phyloP scores from a whole-genome alignment of 148 eudicot genomes.

The Spergularia marina region DNA sequence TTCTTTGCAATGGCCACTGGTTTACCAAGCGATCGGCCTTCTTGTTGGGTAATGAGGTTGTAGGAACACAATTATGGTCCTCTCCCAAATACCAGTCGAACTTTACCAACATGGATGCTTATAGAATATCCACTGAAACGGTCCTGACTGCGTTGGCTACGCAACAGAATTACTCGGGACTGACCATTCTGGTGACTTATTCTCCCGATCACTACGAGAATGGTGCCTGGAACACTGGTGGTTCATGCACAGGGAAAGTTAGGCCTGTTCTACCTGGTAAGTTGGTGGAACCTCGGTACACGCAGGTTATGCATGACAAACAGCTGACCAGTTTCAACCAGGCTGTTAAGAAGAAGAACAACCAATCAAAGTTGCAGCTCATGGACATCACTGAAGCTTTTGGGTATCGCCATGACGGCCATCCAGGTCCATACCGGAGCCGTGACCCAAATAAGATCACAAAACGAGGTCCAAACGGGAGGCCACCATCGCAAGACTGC shows the following conservation, averaged over 20 bases:
- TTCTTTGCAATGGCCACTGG: slow-evolving; percentile 90
- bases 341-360: slow-evolving; percentile 45
- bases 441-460: slow-evolving; percentile 60
- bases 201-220: slow-evolving; percentile 95
- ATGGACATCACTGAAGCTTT: slow-evolving; percentile 79
- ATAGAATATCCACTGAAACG: slow-evolving; percentile 66
- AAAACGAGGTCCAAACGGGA: slow-evolving; percentile 61
- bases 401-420: slow-evolving; percentile 80
- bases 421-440: slow-evolving; percentile 80
- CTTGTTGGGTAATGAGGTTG: slow-evolving; percentile 59
- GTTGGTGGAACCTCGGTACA: slow-evolving; percentile 60
- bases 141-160: slow-evolving; percentile 55
- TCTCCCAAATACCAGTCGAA: slow-evolving; percentile 47
- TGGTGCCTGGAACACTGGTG: slow-evolving; percentile 92
- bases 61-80: slow-evolving; percentile 81
- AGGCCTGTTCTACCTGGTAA: slow-evolving; percentile 55
- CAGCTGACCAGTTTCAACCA: slow-evolving; percentile 58
- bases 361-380: slow-evolving; percentile 53
- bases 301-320: slow-evolving; percentile 76
- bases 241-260: slow-evolving; percentile 86
- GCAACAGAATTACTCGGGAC: slow-evolving; percentile 60
- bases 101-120: slow-evolving; percentile 61
- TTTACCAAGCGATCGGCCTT: slow-evolving; percentile 79
- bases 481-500: slow-evolving; percentile 94
- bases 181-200: slow-evolving; percentile 64